Evolutionary conservation across 2,329 filamentous ascomycete genomes (phyloP), one percentile per base, ranked within the genome.

Genomic region (Madurella fahalii): DNA sequence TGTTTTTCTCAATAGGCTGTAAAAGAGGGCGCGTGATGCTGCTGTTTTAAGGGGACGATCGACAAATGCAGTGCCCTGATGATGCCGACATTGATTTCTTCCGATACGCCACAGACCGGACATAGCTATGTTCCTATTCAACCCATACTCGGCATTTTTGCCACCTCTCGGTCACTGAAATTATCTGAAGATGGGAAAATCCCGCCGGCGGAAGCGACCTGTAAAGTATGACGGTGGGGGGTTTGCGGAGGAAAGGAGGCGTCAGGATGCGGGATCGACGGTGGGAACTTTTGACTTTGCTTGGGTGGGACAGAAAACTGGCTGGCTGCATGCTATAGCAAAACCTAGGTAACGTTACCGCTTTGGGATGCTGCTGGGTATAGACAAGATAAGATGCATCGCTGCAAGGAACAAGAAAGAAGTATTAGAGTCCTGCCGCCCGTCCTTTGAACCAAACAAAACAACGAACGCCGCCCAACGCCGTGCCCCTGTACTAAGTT

Each of bases 1-100:
- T 57, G 54, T 61, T 55, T 59, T 55, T 50, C 45, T 37, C 62
- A 32, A 40, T 68, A 69, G 67, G 66, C 60, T 69, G 65, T 69
- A 63, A 64, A 64, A 47, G 44, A 53, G 52, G 37, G 37, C 20
- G 13, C 16, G 16, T 9, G 45, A 20, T 25, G 34, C 34, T 37
- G 34, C 34, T 37, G n/a, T n/a, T 9, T 11, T 15, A 37, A 15
- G 11, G 34, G 34, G 34, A 11, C 34, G 9, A 37, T 37, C 34
- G 34, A 15, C 34, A 37, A 9, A 11, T 37, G 34, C 4, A 11
- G 34, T 37, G 9, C 34, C 34, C 34, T 37, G 34, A 37, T 37
- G 34, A 37, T 15, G 34, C 34, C 34, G 34, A 11, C 31, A 25
- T 7, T 25, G 7, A 5, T 37, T 9, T 11, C 13, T 37, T 15